A percentile compares a stretch with the other conserved stretches of the same genome.
Conservation (phyloP, 1,139 yeast species). For the Zygosaccharomyces pseudobailii region DNA sequence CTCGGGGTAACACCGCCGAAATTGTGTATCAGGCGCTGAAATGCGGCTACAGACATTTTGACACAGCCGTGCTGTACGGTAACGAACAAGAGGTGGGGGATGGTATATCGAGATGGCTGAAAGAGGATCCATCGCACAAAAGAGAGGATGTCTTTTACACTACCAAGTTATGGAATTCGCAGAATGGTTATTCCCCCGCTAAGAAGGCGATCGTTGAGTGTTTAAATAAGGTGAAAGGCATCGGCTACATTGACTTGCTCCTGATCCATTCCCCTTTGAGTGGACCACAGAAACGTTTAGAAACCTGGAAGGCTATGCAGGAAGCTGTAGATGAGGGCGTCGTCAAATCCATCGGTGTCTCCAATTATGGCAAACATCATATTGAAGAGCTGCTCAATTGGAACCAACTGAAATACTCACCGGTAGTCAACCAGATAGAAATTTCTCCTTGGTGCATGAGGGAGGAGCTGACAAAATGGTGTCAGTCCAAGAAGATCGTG, state of each 20-base stretch:
- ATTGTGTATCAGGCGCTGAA: conserved; percentile 50
- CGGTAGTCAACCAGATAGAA: conserved; percentile 66
- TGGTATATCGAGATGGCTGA: conserved; percentile 51
- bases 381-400: conserved; percentile 53
- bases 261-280: conserved; percentile 60
- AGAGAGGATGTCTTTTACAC: conserved; percentile 66
- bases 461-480: conserved; percentile 53
- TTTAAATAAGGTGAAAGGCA: conserved; percentile 45
- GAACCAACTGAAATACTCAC: conserved; percentile 48
- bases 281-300: conserved; percentile 47
- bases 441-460: conserved; percentile 77
- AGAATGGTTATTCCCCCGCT: conserved; percentile 57
- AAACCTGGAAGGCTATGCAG: conserved; percentile 59
- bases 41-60: conserved; percentile 68
- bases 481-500: conserved; percentile 45
- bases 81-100: conserved; percentile 53
- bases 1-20: conserved; percentile 38
- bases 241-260: conserved; percentile 44
- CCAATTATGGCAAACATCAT: conserved; percentile 62
- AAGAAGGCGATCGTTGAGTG: conserved; percentile 49
- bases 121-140: conserved; percentile 42
- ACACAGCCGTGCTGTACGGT: conserved; percentile 54
- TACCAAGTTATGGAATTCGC: conserved; percentile 59
- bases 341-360: conserved; percentile 61
- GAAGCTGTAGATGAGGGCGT: conserved; percentile 55